A percentile compares a stretch with the other conserved stretches of the same genome.
Conservation (phyloP, 140 eudicot species). For the Cichorium intybus region DNA sequence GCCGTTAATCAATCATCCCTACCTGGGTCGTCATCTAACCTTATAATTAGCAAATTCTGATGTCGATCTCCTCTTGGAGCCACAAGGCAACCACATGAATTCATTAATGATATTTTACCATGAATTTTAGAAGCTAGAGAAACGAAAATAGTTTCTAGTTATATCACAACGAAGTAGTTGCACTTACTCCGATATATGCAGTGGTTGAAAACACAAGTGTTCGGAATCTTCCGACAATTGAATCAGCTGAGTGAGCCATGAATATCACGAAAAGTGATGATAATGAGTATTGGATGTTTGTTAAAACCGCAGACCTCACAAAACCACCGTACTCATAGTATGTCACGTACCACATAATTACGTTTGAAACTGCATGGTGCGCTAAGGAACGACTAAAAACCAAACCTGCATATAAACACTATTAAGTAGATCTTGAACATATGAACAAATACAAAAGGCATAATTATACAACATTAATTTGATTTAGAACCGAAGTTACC, state of each 20-base stretch:
- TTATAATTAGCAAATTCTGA: too few relatives aligned
- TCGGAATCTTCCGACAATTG: constrained; percentile 11
- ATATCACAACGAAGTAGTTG: background rate
- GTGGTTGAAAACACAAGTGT: constrained; percentile 11
- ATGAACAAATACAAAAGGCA: background rate
- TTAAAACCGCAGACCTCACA: constrained; percentile 2
- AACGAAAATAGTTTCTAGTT: too few relatives aligned
- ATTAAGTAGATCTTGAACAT: background rate
- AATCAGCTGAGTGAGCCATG: constrained; percentile 16
- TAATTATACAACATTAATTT: too few relatives aligned
- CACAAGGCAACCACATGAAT: background rate
- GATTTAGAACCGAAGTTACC: background rate
- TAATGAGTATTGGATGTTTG: constrained; percentile 7
- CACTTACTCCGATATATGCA: constrained; percentile 11
- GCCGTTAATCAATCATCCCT: too few relatives aligned
- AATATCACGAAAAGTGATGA: constrained; percentile 20
- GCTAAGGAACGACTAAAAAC: constrained; percentile 25
- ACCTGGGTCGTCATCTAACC: too few relatives aligned
- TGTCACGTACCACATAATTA: constrained; percentile 9
- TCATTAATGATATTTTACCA: too few relatives aligned
- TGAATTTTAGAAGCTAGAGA: background rate
- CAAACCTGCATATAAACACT: background rate
- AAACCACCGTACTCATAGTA: background rate
- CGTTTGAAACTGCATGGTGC: background rate
- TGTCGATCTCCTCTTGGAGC: background rate